Evolutionary conservation across 768 basidiomycete species (phyloP), one percentile per base, ranked within the genome.

Genomic region (Daedalea quercina): DNA sequence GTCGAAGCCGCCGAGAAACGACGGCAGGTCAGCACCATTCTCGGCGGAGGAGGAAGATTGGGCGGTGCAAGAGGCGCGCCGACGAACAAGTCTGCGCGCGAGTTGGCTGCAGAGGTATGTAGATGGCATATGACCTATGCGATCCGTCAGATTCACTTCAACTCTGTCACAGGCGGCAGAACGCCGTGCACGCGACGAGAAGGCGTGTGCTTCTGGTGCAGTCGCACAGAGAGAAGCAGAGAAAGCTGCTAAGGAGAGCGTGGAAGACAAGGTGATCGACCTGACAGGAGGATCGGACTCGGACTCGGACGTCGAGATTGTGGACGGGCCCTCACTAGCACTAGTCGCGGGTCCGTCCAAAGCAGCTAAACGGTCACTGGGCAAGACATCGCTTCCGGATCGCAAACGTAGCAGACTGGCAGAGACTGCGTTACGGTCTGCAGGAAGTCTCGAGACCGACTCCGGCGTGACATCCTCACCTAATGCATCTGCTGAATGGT

Each of bases 1-100:
- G 69, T 92, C 2, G 84, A 84, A 60, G 88, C 89, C 12, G 90
- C 93, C 0, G 90, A 95, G 70, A 85, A 81, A 65, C 73, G 92
- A 50, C 69, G 73, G 50, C 71, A 76, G 52, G 57, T 74, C 1
- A 69, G 73, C 43, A 65, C 62, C 8, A 54, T 79, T 42, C 60
- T 82, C 55, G 70, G 82, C 56, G 67, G 75, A 15, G 77, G 82
- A 13, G 81, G 84, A 8, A 73, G 79, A 44, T 70, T 91, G 11
- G 87, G 84, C 35, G 72, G 73, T 13, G 63, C 64, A 26, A 63
- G 67, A 20, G 28, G 28, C 6, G 48, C 41, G 9, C 48, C 57
- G 23, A 51, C 25, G 20, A 46, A 52, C 40, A 54, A 59, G 59
- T 78, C 76, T 28, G 83, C 83, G 22, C 73, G 85, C 54, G 85